These are phyloP conservation scores for Helicostylum pulchrum DNA, from an alignment of 192 early-diverging fungal genomes.

Conservation along the genomic window DNA sequence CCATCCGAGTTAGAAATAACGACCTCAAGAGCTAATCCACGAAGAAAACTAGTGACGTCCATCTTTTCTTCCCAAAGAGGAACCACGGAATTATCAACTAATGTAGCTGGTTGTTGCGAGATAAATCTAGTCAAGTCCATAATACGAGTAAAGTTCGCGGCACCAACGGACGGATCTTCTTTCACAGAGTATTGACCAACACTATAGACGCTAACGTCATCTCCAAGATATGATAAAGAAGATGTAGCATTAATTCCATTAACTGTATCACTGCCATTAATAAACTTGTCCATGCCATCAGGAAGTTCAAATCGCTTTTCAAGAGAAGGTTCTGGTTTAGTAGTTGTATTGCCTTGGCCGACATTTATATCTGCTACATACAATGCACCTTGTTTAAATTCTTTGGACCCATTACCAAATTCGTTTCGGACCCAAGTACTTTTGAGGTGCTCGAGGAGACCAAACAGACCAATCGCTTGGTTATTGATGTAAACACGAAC, in stretches of 20 bases:
- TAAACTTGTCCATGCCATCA: not conserved
- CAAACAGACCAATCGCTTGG: conserved; percentile 7
- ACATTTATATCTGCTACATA: not conserved
- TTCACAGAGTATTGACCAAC: not conserved
- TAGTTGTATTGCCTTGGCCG: not conserved
- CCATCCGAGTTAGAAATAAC: conserved; percentile 12
- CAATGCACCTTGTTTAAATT: conserved; percentile 8
- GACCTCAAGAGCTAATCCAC: conserved; percentile 21
- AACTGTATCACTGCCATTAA: not conserved
- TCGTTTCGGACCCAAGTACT: conserved; percentile 29
- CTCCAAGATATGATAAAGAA: not conserved
- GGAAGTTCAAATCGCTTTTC: not conserved
- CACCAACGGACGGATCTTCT: not conserved
- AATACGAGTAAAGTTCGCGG: not conserved
- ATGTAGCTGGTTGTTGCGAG: not conserved
- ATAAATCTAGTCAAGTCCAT: conserved; percentile 13
- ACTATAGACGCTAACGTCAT: not conserved
- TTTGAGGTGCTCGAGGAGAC: conserved; percentile 28
- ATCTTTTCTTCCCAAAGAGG: not conserved
- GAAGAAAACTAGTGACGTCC: conserved; percentile 13
- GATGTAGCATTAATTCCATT: not conserved
- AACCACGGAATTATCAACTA: not conserved
- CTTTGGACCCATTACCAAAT: conserved; percentile 28
- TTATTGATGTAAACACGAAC: not conserved
- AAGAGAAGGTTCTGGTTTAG: not conserved